A percentile compares a stretch with the other conserved stretches of the same genome.
These are phyloP conservation scores for Bothriochloa decipiens DNA, from an alignment of 176 grass and related monocot genomes.

Conservation along the genomic window DNA sequence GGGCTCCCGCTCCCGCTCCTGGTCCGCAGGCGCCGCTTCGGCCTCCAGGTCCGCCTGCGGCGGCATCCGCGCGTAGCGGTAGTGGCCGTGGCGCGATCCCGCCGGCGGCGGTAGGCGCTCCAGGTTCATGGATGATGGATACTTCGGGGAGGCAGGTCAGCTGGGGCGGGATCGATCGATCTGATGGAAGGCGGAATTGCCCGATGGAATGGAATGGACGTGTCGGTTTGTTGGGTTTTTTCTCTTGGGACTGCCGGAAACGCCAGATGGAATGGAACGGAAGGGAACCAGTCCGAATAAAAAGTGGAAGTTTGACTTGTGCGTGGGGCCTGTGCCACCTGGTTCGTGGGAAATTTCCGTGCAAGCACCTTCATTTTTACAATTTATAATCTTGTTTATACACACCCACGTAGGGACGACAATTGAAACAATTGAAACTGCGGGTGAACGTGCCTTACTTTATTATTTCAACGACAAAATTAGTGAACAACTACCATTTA, in stretches of 20 bases:
- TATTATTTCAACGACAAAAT: no score
- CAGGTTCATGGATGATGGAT: conserved; percentile 51
- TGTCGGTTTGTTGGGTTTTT: not conserved
- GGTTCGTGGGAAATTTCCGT: not conserved
- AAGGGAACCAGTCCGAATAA: no score
- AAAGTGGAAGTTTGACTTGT: not conserved
- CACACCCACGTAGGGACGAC: no score
- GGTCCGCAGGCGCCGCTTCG: not conserved
- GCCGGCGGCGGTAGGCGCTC: conserved; percentile 47
- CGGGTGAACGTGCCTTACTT: no score
- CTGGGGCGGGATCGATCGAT: conserved; percentile 30
- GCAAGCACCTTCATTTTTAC: no score
- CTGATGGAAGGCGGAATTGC: conserved; percentile 39
- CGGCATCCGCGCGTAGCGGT: conserved; percentile 64
- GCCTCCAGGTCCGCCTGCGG: conserved; percentile 14
- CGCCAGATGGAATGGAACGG: not conserved
- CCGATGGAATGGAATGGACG: not conserved
- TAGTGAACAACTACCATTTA: no score
- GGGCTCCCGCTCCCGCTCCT: conserved; percentile 5
- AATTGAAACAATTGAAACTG: no score
- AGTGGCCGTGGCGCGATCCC: conserved; percentile 26
- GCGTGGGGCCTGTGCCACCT: not conserved
- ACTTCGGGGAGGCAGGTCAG: conserved; percentile 22
- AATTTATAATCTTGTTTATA: no score
- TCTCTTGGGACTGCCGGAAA: conserved; percentile 35